Evolutionary conservation across 2,329 filamentous ascomycete species (phyloP).

Genomic region (Colletotrichum tamarilloi): DNA sequence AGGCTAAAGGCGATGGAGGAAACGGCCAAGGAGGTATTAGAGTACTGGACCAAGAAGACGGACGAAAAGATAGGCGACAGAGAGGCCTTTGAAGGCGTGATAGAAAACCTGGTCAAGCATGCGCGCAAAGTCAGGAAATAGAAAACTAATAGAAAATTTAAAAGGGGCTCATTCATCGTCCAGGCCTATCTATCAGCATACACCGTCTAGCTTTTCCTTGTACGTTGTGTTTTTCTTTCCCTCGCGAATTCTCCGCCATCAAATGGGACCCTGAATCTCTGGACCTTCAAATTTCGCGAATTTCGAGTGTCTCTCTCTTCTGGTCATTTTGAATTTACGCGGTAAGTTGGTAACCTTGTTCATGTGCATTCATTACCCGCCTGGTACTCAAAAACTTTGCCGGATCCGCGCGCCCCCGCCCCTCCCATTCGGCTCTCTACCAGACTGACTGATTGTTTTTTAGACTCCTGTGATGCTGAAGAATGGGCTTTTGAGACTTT

Average conservation of each 20-base stretch:
- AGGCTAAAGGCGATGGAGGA: conserved; percentile 76
- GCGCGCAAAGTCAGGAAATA: conserved; percentile 86
- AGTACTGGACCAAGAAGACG: conserved; percentile 88
- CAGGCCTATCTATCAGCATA: conserved; percentile 34
- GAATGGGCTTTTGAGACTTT: conserved; percentile 28
- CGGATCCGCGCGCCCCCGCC: background rate
- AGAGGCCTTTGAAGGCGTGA: conserved; percentile 94
- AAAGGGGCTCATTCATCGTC: conserved; percentile 23
- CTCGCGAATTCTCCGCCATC: conserved; percentile 13
- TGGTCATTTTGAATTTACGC: conserved; percentile 25
- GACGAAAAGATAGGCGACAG: conserved; percentile 91
- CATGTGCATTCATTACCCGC: conserved; percentile 35
- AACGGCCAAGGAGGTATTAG: conserved; percentile 80
- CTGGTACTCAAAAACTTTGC: conserved; percentile 29
- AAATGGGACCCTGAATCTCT: conserved; percentile 6
- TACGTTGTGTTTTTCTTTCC: conserved; percentile 8
- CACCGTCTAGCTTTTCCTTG: conserved; percentile 26
- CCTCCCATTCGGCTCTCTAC: conserved; percentile 24
- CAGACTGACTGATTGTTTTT: conserved; percentile 27
- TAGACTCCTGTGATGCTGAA: conserved; percentile 35
- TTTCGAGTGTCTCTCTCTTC: background rate
- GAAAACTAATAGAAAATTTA: conserved; percentile 36
- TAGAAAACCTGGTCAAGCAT: conserved; percentile 95
- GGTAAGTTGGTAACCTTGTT: conserved; percentile 13
- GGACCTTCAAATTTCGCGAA: background rate